Evolutionary conservation across 176 grass and related monocot species (phyloP).

Genomic region (Rhipidocladum racemiflorum): DNA sequence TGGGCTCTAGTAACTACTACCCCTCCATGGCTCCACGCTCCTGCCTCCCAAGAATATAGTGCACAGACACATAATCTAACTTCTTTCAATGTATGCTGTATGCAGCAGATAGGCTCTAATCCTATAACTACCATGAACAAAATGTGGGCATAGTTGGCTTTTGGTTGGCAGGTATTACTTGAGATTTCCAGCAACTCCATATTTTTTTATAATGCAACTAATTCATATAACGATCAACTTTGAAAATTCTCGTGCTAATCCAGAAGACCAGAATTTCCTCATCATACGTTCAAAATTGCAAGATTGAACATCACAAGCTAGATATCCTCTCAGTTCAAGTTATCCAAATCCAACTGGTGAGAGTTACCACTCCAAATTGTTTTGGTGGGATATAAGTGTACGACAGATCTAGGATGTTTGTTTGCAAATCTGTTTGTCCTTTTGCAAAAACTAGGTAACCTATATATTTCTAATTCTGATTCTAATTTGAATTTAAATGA

Average conservation of each 20-base stretch:
- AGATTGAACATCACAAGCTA: background rate
- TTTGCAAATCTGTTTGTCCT: background rate
- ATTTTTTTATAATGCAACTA: background rate
- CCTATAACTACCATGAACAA: background rate
- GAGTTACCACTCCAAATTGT: background rate
- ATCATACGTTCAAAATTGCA: constrained; percentile 15
- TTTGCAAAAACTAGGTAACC: background rate
- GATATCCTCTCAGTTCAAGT: background rate
- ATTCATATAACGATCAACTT: background rate
- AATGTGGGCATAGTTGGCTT: background rate
- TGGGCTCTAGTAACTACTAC: background rate
- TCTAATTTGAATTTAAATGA: constrained; percentile 5
- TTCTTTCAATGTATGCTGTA: background rate
- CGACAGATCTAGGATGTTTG: background rate
- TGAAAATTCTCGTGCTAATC: background rate
- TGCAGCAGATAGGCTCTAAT: background rate
- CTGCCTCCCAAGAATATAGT: background rate
- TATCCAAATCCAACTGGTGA: background rate
- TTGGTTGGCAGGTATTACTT: background rate
- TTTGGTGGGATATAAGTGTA: background rate
- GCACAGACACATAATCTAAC: background rate
- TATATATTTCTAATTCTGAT: background rate
- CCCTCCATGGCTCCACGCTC: background rate
- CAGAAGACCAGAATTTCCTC: background rate
- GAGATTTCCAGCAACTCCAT: background rate